Base-by-base conservation (phyloP, 805 yeast species). In the Kluyveromyces wickerhamii region DNA sequence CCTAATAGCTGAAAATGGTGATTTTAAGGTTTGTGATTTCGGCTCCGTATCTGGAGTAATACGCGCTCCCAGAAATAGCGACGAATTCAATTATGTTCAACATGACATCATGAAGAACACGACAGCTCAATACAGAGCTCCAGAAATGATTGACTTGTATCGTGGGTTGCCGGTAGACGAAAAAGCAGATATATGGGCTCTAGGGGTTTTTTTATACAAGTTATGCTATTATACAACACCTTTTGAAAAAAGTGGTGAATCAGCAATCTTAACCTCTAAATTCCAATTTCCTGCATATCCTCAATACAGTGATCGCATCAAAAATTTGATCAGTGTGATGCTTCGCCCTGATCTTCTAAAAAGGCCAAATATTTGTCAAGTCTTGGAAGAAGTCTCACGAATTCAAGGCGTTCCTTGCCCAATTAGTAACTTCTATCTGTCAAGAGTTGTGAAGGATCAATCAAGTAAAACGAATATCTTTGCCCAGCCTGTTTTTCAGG, bases 181-280 rank as follows among this genome's bases (percentile, higher is more conserved):
- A 49, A 86, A 86, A 58, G 71, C 89, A 6, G 98, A 89, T 60
- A 83, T 89, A 31, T 89, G 98, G 98, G 98, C 98, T 0, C 63
- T 89, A 31, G 98, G 98, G 8, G 79, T 92, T 21, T 84, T 92
- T 42, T 66, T 92, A 33, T 89, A 84, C 66, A 89, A 89, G 54
- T 65, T 89, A 41, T 80, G 95, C 60, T 89, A 82, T 61, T 89
- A 85, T 59, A 88, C 82, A 1, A 89, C 98, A 1, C 98, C 98
- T 2, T 89, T 92, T 57, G 98, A 89, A 59, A 44, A 62, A 29
- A 78, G 81, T 27, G 85, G 86, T 25, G 95, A 85, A 44, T 68
- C 85, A 48, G 95, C 95, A 4, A 84, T 89, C 19, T 49, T 80
- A 32, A 67, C 72, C 40, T 75, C 81, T 12, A 57, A 65, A 16